Evolutionary conservation across 176 grass and related monocot species (phyloP).

Genomic region (Aegilops sharonensis): DNA sequence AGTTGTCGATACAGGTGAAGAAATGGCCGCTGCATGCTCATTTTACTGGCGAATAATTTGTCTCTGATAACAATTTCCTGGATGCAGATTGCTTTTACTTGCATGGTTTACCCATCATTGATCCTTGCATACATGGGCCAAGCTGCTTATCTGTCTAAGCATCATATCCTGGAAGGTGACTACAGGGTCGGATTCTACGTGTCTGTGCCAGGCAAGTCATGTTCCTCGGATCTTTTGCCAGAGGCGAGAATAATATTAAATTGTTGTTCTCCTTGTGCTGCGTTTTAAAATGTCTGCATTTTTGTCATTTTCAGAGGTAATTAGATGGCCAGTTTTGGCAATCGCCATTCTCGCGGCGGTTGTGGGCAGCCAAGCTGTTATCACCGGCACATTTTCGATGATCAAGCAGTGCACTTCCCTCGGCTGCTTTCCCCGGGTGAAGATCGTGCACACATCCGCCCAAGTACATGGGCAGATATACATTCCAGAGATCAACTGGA

Average conservation of each 20-base stretch:
- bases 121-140: slow-evolving; percentile 99
- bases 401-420: slow-evolving; percentile 90
- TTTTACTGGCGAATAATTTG: not conserved
- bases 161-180: slow-evolving; percentile 81
- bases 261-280: not conserved
- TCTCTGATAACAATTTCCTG: slow-evolving; percentile 18
- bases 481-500: slow-evolving; percentile 98
- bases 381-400: slow-evolving; percentile 93
- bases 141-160: slow-evolving; percentile 91
- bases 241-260: slow-evolving; percentile 7
- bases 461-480: slow-evolving; percentile 97
- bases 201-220: slow-evolving; percentile 84
- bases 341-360: slow-evolving; percentile 96
- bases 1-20: slow-evolving; percentile 90
- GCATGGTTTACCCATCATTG: slow-evolving; percentile 94
- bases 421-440: slow-evolving; percentile 98
- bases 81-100: slow-evolving; percentile 90
- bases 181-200: slow-evolving; percentile 97
- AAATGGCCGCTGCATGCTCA: not conserved
- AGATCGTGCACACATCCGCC: slow-evolving; percentile 87
- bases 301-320: slow-evolving; percentile 46
- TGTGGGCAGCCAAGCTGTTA: slow-evolving; percentile 94
- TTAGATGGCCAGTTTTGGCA: slow-evolving; percentile 86
- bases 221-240: slow-evolving; percentile 23
- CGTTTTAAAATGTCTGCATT: slow-evolving; percentile 28